phyloP scores from a whole-genome alignment of 371 early-diverging fungal genomes.

The Haplosporangium sp. region DNA sequence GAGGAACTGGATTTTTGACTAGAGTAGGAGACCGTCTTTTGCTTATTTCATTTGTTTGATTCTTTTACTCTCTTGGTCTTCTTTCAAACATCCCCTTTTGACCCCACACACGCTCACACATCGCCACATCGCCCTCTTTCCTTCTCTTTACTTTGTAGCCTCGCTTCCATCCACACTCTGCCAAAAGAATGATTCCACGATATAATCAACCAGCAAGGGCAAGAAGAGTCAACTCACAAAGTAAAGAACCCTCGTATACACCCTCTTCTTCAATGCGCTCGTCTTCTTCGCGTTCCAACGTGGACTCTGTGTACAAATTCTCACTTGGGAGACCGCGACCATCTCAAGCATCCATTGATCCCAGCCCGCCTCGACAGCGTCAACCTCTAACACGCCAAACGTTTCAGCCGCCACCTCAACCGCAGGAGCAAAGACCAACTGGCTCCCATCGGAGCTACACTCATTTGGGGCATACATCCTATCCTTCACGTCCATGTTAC shows the following conservation, averaged over 20 bases:
- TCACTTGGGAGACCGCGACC: conserved; percentile 23
- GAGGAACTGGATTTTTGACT: background rate
- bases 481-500: background rate
- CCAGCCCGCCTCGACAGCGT: background rate
- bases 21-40: background rate
- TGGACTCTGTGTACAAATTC: background rate
- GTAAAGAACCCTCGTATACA: too few species aligned
- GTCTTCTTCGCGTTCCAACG: background rate
- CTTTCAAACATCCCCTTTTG: background rate
- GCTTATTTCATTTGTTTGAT: background rate
- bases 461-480: background rate
- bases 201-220: too few species aligned
- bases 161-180: too few species aligned
- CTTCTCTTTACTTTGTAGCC: too few species aligned
- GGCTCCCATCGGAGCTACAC: background rate
- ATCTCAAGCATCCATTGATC: background rate
- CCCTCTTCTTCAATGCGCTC: too few species aligned
- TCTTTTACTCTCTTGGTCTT: background rate
- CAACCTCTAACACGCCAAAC: background rate
- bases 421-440: conserved; percentile 4
- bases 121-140: too few species aligned
- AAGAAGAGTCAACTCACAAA: too few species aligned
- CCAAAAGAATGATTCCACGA: too few species aligned
- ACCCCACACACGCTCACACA: background rate
- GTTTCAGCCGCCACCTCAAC: conserved; percentile 1